Conservation (phyloP, 345 rosid genomes). For the Anastatica hierochuntica region DNA sequence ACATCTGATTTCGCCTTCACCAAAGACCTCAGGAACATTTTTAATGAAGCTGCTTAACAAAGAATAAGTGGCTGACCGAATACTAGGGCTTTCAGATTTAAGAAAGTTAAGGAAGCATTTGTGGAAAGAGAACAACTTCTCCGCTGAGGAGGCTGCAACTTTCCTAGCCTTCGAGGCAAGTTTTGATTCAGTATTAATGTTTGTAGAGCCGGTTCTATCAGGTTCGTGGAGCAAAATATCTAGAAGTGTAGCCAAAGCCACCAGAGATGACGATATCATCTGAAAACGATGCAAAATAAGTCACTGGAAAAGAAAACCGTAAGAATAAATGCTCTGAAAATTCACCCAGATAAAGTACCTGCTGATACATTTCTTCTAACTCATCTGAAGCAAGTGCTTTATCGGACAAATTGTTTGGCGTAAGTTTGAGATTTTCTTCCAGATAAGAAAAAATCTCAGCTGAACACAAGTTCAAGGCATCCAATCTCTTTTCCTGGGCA, state of each 20-base stretch:
- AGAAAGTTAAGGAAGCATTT: conserved; percentile 68
- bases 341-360: conserved; percentile 39
- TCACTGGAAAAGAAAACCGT: conserved; percentile 5
- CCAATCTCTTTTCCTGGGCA: conserved; percentile 79
- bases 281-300: conserved; percentile 29
- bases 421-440: conserved; percentile 90
- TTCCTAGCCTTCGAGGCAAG: conserved; percentile 67
- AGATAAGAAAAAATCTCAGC: conserved; percentile 64
- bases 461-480: conserved; percentile 66
- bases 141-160: conserved; percentile 59
- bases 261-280: conserved; percentile 77
- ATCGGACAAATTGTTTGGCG: conserved; percentile 67
- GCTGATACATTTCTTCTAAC: conserved; percentile 84
- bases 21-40: conserved; percentile 57
- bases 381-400: conserved; percentile 82
- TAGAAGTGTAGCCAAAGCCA: conserved; percentile 79
- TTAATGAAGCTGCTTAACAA: conserved; percentile 59
- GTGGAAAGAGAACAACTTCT: conserved; percentile 61
- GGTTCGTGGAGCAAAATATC: conserved; percentile 54
- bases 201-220: conserved; percentile 54
- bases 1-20: conserved; percentile 50
- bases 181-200: conserved; percentile 43
- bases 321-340: conserved; percentile 8
- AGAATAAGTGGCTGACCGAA: conserved; percentile 76
- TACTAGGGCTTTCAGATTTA: conserved; percentile 56